phyloP scores from a whole-genome alignment of 2,329 filamentous ascomycete genomes.

The Xylariaceae sp. region DNA sequence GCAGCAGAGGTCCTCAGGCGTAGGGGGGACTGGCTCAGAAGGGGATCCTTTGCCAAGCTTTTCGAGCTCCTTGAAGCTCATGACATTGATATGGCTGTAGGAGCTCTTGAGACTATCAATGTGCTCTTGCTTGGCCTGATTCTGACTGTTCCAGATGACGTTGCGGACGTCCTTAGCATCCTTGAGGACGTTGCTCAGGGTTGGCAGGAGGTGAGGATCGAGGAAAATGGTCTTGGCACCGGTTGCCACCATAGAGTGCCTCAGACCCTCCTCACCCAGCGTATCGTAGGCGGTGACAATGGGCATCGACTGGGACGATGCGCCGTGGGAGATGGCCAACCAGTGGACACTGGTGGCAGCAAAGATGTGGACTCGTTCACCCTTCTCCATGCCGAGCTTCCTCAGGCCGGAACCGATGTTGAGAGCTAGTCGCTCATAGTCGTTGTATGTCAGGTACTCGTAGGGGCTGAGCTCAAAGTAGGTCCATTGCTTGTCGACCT shows the following conservation, averaged over 20 bases:
- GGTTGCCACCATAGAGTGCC: conserved; percentile 65
- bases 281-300: conserved; percentile 75
- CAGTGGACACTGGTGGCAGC: conserved; percentile 60
- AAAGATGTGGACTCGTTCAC: conserved; percentile 71
- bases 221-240: conserved; percentile 64
- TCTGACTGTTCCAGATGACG: conserved; percentile 49
- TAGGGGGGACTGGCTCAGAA: conserved; percentile 60
- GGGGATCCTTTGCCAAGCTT: conserved; percentile 54
- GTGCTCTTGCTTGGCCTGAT: conserved; percentile 42
- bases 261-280: conserved; percentile 63
- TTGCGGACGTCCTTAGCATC: conserved; percentile 41
- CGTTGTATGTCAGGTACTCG: conserved; percentile 67
- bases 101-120: conserved; percentile 42
- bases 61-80: conserved; percentile 44
- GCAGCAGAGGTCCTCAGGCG: conserved; percentile 69
- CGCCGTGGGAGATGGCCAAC: conserved; percentile 43
- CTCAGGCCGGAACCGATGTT: conserved; percentile 64
- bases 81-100: conserved; percentile 38
- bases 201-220: conserved; percentile 62
- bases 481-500: conserved; percentile 82
- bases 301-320: conserved; percentile 67
- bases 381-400: conserved; percentile 61
- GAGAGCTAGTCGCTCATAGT: conserved; percentile 65
- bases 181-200: conserved; percentile 45
- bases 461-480: conserved; percentile 80